These are phyloP conservation scores for Logfia minima DNA, from an alignment of 129 eudicot genomes.

Conservation along the genomic window DNA sequence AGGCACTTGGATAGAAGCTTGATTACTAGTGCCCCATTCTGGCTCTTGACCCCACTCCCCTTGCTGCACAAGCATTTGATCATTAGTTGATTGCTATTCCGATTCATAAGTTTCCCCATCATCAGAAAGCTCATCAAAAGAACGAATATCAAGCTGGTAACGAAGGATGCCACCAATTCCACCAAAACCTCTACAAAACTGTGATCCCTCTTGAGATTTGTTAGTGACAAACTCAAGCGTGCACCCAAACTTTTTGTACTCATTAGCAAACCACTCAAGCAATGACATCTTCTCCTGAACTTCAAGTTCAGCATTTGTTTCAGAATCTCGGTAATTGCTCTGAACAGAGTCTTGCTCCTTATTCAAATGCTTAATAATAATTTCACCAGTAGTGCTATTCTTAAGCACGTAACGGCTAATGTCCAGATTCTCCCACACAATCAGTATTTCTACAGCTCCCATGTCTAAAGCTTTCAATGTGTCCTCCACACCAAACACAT, in stretches of 20 bases:
- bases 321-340: constrained; percentile 36
- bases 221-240: constrained; percentile 44
- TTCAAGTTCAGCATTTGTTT: constrained; percentile 38
- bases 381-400: constrained; percentile 27
- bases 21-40: constrained; percentile 24
- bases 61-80: constrained; percentile 25
- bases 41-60: constrained; percentile 22
- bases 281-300: constrained; percentile 34
- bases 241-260: constrained; percentile 42
- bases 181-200: constrained; percentile 46
- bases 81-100: constrained; percentile 39
- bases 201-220: constrained; percentile 45
- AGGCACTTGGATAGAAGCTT: constrained; percentile 1
- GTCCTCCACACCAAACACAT: constrained; percentile 33
- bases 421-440: constrained; percentile 48
- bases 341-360: constrained; percentile 41
- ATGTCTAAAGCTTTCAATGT: constrained; percentile 45
- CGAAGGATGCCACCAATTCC: constrained; percentile 51
- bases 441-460: constrained; percentile 50
- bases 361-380: constrained; percentile 34
- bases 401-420: constrained; percentile 32
- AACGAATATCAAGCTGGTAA: constrained; percentile 40
- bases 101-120: constrained; percentile 42
- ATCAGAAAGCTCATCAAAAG: constrained; percentile 41
- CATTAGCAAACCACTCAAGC: constrained; percentile 41